A percentile compares a stretch with the other conserved stretches of the same genome.
phyloP scores from a whole-genome alignment of 441 rosid species.

The Erysimum pusillum region DNA sequence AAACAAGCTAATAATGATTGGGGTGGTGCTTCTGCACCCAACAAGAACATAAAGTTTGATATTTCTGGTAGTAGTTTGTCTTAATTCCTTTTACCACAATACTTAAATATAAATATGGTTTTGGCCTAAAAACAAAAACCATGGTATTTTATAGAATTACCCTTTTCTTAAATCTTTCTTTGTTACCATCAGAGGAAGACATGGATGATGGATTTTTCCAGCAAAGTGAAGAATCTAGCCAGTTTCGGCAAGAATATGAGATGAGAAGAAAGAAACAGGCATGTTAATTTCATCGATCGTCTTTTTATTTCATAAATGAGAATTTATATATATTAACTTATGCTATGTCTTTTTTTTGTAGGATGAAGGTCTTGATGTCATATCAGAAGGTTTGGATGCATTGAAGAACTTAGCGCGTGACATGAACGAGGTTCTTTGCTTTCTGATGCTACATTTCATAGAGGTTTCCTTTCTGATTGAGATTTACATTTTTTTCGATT shows the following conservation, averaged over 20 bases:
- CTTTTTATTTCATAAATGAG: neutral
- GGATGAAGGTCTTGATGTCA: conserved; percentile 78
- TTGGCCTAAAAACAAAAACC: too few species aligned
- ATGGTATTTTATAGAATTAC: too few species aligned
- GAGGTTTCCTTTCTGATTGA: conserved; percentile 8
- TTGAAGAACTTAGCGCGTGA: conserved; percentile 67
- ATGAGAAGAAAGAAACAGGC: conserved; percentile 72
- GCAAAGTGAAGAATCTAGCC: conserved; percentile 60
- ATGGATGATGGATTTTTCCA: conserved; percentile 55
- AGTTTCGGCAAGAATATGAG: conserved; percentile 67
- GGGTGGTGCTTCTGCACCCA: conserved; percentile 57
- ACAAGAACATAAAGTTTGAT: conserved; percentile 63
- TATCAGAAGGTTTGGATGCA: conserved; percentile 68
- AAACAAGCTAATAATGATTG: conserved; percentile 57
- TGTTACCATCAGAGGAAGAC: conserved; percentile 54
- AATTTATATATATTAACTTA: neutral
- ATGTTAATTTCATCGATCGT: conserved; percentile 40
- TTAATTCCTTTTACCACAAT: neutral
- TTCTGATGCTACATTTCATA: neutral
- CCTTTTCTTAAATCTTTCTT: too few species aligned
- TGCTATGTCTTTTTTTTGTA: conserved; percentile 28
- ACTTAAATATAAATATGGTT: conserved; percentile 17
- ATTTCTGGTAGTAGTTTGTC: conserved; percentile 56
- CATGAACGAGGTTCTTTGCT: conserved; percentile 65
- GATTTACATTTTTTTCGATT: conserved; percentile 26